Base-by-base conservation (phyloP, 257 asterid genomes). In the Ballota nigra region DNA sequence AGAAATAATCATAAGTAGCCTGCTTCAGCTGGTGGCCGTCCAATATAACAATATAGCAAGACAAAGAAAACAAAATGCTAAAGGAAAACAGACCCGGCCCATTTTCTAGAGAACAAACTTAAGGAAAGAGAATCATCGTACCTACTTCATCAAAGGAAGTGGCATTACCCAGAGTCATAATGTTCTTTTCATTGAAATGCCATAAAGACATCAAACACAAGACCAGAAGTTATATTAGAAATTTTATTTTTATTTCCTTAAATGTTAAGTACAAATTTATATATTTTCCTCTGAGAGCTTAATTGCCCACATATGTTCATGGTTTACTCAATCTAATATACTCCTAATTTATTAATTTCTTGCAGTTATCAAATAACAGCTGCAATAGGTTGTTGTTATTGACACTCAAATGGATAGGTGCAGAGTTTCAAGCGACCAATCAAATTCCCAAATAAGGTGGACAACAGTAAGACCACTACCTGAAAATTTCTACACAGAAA, bases 401-500 rank as follows among this genome's bases (percentile, higher is more conserved):
- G 58, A 49, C 68, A 68, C 19, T 67, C 8, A 64, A 18, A 69
- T 9, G 18, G 55, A 57, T 28, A 45, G 60, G 70, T 11, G 45
- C 58, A 69, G 11, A 45, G 29, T 72, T 63, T 49, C n/a, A 49
- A 57, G 33, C 38, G 2, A 66, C 28, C 36, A 36, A 73, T 58
- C 49, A 16, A 59, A 58, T 55, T 28, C 59, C 33, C 24, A 40
- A 9, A 57, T 18, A 60, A 70, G 40, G 63, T 26, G 59, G 66
- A 66, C 22, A 66, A 40, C 6, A 15, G 23, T 19, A 36, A 64
- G 34, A 77, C 28, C 29, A 59, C 28, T 87, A 94, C 99, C 99
- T 94, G 92, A 79, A 94, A 94, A 85, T 94, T 88, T 76, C 99
- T 91, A 26, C 85, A 80, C 22, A 94, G 87, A 79, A 91, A 94